These are phyloP conservation scores for Colletotrichum magnum DNA, from an alignment of 2,329 filamentous ascomycete species.

Conservation along the genomic window DNA sequence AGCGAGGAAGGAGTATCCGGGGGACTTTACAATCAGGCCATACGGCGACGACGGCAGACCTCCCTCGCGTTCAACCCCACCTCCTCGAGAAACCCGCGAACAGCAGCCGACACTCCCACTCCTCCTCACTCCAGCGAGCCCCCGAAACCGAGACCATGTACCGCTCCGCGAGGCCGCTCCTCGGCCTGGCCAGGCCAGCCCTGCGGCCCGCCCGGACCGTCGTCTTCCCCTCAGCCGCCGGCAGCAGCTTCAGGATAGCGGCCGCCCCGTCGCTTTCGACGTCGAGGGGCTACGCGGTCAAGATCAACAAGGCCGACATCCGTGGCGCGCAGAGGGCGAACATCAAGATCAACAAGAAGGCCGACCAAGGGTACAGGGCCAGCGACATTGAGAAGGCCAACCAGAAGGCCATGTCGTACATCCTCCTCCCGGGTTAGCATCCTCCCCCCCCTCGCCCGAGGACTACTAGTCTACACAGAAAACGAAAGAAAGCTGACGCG, in stretches of 20 bases:
- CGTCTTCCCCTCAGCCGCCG: slow-evolving; percentile 6
- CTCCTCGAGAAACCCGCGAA: no score
- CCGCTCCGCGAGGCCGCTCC: slow-evolving; percentile 33
- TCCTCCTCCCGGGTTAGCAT: slow-evolving; percentile 32
- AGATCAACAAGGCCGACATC: slow-evolving; percentile 17
- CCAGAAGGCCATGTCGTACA: slow-evolving; percentile 6
- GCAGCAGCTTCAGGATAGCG: slow-evolving; percentile 26
- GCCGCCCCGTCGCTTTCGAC: not conserved
- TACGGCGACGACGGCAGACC: not conserved
- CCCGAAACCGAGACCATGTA: slow-evolving; percentile 27
- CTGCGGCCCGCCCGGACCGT: slow-evolving; percentile 1
- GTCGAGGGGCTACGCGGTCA: slow-evolving; percentile 27
- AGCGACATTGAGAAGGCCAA: slow-evolving; percentile 16
- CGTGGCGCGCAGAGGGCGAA: slow-evolving; percentile 8
- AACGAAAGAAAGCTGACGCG: not conserved
- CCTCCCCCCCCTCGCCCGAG: not conserved
- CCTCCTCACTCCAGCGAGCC: not conserved
- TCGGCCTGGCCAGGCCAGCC: slow-evolving; percentile 23
- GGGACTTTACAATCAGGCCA: not conserved
- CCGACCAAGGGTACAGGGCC: slow-evolving; percentile 4
- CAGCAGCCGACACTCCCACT: not conserved
- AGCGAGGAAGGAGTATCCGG: not conserved
- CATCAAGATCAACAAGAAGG: slow-evolving; percentile 3
- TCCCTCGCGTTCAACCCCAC: no score
- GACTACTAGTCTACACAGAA: not conserved